These are phyloP conservation scores for Tolypocladium pustulatum DNA, from an alignment of 2,329 filamentous ascomycete species.

Conservation along the genomic window DNA sequence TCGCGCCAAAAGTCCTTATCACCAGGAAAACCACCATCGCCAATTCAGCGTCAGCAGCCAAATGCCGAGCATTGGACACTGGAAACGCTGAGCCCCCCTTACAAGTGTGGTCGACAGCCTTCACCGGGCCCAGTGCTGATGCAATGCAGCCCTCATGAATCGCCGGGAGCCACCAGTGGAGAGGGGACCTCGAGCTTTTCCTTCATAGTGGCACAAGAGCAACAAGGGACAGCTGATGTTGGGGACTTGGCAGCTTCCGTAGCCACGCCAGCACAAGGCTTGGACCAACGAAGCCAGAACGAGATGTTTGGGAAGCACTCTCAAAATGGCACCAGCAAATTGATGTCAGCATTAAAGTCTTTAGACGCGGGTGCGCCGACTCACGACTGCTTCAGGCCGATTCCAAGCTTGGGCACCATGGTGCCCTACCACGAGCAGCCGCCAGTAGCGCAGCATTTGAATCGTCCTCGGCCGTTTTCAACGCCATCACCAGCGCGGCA, in stretches of 20 bases:
- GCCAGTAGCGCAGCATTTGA: slow-evolving; percentile 27
- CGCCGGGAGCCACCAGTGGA: background rate
- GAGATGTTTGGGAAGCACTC: background rate
- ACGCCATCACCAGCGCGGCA: slow-evolving; percentile 10
- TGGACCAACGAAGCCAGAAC: background rate
- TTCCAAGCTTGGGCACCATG: slow-evolving; percentile 27
- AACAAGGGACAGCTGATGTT: background rate
- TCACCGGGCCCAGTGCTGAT: background rate
- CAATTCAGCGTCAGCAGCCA: background rate
- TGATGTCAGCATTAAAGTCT: background rate
- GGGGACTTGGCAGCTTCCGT: background rate
- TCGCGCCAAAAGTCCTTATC: background rate
- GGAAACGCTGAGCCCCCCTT: background rate
- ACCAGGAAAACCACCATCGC: background rate
- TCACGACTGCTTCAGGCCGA: slow-evolving; percentile 5
- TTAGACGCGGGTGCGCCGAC: background rate
- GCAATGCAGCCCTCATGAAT: background rate
- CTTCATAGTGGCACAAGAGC: background rate
- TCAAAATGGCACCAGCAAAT: background rate
- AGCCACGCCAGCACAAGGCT: background rate
- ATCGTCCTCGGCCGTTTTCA: slow-evolving; percentile 21
- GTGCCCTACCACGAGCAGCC: slow-evolving; percentile 24
- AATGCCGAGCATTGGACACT: background rate
- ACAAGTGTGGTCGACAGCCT: background rate
- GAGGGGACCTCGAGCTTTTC: background rate